These are phyloP conservation scores for Boechera divaricarpa DNA, from an alignment of 345 rosid species.

Conservation along the genomic window DNA sequence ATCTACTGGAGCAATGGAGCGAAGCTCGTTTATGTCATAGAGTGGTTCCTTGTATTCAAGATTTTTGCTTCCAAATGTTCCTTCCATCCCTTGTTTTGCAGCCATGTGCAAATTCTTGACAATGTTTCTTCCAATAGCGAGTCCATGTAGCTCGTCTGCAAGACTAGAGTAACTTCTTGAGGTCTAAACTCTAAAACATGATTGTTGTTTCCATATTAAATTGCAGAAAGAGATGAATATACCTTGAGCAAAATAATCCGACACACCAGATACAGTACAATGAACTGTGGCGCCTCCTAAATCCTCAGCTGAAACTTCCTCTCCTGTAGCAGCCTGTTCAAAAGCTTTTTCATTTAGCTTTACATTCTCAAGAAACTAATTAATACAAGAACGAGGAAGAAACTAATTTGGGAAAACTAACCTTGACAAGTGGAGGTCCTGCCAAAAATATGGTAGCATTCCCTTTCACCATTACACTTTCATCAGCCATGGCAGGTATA, in stretches of 20 bases:
- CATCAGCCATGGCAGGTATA: conserved; percentile 99
- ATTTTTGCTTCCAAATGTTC: conserved; percentile 46
- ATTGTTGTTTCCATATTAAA: conserved; percentile 4
- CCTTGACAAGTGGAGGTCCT: conserved; percentile 98
- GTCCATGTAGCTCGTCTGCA: conserved; percentile 95
- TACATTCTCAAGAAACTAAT: neutral
- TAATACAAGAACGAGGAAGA: neutral
- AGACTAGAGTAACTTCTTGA: conserved; percentile 43
- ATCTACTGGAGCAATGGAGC: conserved; percentile 90
- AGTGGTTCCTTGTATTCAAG: conserved; percentile 70
- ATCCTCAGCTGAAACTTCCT: conserved; percentile 93
- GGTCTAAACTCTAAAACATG: conserved; percentile 13
- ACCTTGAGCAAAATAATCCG: conserved; percentile 99
- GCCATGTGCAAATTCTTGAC: conserved; percentile 92
- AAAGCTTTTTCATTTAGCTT: conserved; percentile 50
- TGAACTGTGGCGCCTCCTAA: conserved; percentile 91
- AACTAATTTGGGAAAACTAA: conserved; percentile 35
- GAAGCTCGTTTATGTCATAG: conserved; percentile 80
- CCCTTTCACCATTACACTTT: conserved; percentile 98
- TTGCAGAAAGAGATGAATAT: conserved; percentile 24
- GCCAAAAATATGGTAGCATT: conserved; percentile 97
- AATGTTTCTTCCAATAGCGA: conserved; percentile 88
- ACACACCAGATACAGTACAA: conserved; percentile 92
- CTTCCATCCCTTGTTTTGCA: conserved; percentile 55
- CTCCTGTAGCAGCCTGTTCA: conserved; percentile 97